phyloP scores from a whole-genome alignment of 352 stramenopile genomes.

The Achlya hypogyna region DNA sequence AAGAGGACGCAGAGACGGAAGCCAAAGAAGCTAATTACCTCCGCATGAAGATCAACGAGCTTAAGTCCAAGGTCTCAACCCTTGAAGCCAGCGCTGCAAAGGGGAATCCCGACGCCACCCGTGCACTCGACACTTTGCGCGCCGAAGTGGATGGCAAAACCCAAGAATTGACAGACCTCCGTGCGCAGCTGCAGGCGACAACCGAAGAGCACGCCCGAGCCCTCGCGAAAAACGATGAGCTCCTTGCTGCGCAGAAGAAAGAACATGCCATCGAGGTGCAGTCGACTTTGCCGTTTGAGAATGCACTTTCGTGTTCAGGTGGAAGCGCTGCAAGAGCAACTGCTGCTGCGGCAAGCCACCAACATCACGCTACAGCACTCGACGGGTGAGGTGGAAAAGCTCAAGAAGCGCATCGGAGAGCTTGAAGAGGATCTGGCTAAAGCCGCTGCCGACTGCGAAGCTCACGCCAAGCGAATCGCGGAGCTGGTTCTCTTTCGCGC shows the following conservation, averaged over 20 bases:
- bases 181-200: slow-evolving; percentile 21
- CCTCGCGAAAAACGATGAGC: slow-evolving; percentile 24
- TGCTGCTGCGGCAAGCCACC: slow-evolving; percentile 16
- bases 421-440: slow-evolving; percentile 8
- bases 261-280: slow-evolving; percentile 17
- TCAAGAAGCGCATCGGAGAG: slow-evolving; percentile 9
- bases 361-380: slow-evolving; percentile 21
- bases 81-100: slow-evolving; percentile 21
- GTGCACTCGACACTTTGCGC: not conserved
- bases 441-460: not conserved
- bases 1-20: slow-evolving; percentile 28
- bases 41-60: slow-evolving; percentile 43
- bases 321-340: slow-evolving; percentile 15
- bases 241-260: slow-evolving; percentile 23
- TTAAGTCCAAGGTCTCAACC: slow-evolving; percentile 34
- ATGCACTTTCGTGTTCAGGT: slow-evolving; percentile 1
- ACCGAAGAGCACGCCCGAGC: slow-evolving; percentile 27
- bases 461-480: not conserved
- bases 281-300: not conserved
- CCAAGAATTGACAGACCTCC: slow-evolving; percentile 22
- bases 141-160: not conserved
- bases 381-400: slow-evolving; percentile 5
- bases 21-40: slow-evolving; percentile 47
- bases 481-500: not conserved
- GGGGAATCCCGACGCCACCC: not conserved